Base-by-base conservation (phyloP, 202 grass and related monocot genomes). In the Bolboschoenoplectus hybrid region DNA sequence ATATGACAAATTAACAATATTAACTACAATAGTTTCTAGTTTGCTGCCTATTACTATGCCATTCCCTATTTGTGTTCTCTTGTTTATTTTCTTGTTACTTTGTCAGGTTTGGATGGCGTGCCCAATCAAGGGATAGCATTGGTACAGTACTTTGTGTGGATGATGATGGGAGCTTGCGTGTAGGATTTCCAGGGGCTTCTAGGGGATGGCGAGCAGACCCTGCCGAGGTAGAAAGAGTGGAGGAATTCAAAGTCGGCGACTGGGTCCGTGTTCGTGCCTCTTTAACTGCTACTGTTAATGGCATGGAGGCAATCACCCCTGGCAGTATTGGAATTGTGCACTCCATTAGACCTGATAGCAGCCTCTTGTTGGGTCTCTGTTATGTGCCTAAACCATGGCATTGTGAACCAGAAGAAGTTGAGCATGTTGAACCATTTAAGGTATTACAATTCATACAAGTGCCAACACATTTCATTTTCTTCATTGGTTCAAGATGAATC, bases 181-280 rank as follows among this genome's bases (percentile, higher is more conserved):
- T 99, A 86, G 97, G 97, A 86, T 99, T 99, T 90, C 97, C 97
- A 44, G 97, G 97, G 88, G 92, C 93, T 73, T 99, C 97, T 80
- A 99, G 97, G 86, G 97, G 97, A 83, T 99, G 97, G 97, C 91
- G 97, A 87, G 97, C 97, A 81, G 97, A 99, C 90, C 97, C 97
- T 92, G 85, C 93, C 90, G 93, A 98, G 89, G 93, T 98, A 64
- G 97, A 96, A 92, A 95, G 97, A 89, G 91, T 99, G 75, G 97
- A 99, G 86, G 97, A 96, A 85, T 99, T 96, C 85, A 96, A 91
- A 84, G 97, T 99, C 41, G 93, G 97, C 39, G 94, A 92, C 43
- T 99, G 97, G 97, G 97, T 99, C 70, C 87, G 97, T 10, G 87
- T 94, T 88, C 93, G 97, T 66, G 86, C 92, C 44, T 83, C 91